Evolutionary conservation across 345 rosid species (phyloP).

Genomic region (Salix koriyanagi): DNA sequence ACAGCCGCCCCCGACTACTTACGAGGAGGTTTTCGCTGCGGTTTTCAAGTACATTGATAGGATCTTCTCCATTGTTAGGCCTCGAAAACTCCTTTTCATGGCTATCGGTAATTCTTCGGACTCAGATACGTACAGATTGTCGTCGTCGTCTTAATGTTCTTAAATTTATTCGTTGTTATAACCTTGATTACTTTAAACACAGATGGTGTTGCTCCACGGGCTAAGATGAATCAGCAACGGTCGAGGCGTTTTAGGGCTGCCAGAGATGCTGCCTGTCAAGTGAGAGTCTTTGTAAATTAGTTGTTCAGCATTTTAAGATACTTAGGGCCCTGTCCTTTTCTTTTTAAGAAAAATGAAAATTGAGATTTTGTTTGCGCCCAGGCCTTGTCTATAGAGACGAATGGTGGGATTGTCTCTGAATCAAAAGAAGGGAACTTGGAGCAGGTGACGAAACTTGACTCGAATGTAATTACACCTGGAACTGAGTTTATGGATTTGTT

Average conservation of each 20-base stretch:
- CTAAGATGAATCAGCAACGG: constrained; percentile 38
- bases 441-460: constrained; percentile 12
- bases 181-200: background rate
- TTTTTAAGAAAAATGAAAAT: background rate
- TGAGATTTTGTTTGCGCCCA: background rate
- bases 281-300: background rate
- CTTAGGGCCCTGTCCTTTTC: background rate
- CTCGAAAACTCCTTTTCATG: constrained; percentile 29
- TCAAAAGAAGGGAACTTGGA: background rate
- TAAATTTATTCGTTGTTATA: background rate
- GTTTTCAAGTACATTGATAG: constrained; percentile 27
- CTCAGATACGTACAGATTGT: background rate
- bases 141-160: background rate
- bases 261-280: constrained; percentile 27
- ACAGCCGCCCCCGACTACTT: constrained; percentile 23
- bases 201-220: constrained; percentile 39
- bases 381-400: background rate
- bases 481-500: constrained; percentile 37
- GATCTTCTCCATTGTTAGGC: constrained; percentile 24
- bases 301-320: background rate
- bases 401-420: background rate
- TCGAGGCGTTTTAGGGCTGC: constrained; percentile 33
- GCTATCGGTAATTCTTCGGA: constrained; percentile 19
- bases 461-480: constrained; percentile 41
- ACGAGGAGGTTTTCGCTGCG: constrained; percentile 22